Evolutionary conservation across 495 filamentous ascomycete species (phyloP).

Genomic region (Penicillium subrubescens): DNA sequence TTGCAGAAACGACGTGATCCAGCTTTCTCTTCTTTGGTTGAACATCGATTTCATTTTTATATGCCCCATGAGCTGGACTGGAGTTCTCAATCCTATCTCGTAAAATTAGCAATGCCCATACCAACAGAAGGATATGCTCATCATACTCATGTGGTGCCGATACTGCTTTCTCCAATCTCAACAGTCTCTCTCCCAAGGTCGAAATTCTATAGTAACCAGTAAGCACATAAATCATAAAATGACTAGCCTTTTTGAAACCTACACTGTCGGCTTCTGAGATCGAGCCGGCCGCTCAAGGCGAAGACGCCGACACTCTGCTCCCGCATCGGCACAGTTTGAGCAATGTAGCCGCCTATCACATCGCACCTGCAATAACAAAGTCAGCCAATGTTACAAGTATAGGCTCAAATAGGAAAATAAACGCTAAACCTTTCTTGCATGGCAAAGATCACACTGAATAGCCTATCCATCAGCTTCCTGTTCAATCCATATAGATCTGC

Average conservation of each 20-base stretch:
- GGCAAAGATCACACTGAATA: slow-evolving; percentile 30
- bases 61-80: neutral
- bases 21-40: slow-evolving; percentile 13
- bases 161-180: slow-evolving; percentile 20
- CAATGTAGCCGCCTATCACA: slow-evolving; percentile 28
- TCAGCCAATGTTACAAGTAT: neutral
- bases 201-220: slow-evolving; percentile 2
- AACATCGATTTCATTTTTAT: neutral
- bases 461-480: slow-evolving; percentile 4
- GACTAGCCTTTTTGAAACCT: neutral
- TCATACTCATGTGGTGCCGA: slow-evolving; percentile 13
- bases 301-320: slow-evolving; percentile 24
- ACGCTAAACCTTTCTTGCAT: slow-evolving; percentile 23
- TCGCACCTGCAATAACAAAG: slow-evolving; percentile 9
- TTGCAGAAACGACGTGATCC: neutral
- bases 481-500: neutral
- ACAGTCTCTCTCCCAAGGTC: slow-evolving; percentile 16
- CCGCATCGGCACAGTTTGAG: slow-evolving; percentile 30
- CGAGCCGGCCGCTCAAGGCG: slow-evolving; percentile 18
- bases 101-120: neutral
- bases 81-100: neutral
- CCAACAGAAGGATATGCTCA: neutral
- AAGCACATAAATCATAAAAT: neutral
- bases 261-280: slow-evolving; percentile 16
- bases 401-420: too few species aligned